Evolutionary conservation across 1,284 basidiomycete genomes (phyloP), one percentile per base, ranked within the genome.

Genomic region (Sanguinoderma infundibulare): DNA sequence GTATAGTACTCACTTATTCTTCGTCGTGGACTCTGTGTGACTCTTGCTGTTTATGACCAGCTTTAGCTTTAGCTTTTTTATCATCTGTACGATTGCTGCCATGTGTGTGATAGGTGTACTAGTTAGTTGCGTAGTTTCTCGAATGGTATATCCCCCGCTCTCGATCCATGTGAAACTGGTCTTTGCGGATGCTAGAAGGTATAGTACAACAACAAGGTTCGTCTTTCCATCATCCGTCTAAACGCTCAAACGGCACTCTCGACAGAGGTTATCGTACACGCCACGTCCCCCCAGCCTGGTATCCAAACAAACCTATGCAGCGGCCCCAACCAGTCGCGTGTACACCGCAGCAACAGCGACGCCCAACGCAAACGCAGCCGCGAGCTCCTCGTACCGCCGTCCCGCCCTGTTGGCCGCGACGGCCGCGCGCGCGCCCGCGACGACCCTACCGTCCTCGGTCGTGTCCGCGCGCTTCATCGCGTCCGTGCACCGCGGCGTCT

Each of bases 351-450:
- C 66, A 9, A 60, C 57, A 10, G 52, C 59, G 10, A 69, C 10
- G 0, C 70, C 70, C 51, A 69, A 14, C 24, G 59, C 57, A 55
- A 72, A 70, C 32, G 67, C 70, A 5, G 68, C 32, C 24, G 59
- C 52, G 47, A 66, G 62, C 54, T 65, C 65, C 38, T 61, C 54
- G 30, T 62, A 40, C 10, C 66, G 62, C 54, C 53, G 55, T 30
- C 55, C 34, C 22, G n/a, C 49, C 4, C 28, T 12, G 47, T 34
- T 36, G 10, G 24, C 57, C 30, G 62, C 58, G 4, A 30, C 32
- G 20, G 46, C 55, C 9, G 22, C 55, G 24, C 15, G 24, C 24
- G 22, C 30, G 58, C 56, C 55, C 40, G 28, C 3, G 9, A 36
- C 26, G 17, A 32, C n/a, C 7, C 20, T 40, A 20, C 39, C 59